These are phyloP conservation scores for Fraxinus ornus DNA, from an alignment of 305 asterid species.

Conservation along the genomic window DNA sequence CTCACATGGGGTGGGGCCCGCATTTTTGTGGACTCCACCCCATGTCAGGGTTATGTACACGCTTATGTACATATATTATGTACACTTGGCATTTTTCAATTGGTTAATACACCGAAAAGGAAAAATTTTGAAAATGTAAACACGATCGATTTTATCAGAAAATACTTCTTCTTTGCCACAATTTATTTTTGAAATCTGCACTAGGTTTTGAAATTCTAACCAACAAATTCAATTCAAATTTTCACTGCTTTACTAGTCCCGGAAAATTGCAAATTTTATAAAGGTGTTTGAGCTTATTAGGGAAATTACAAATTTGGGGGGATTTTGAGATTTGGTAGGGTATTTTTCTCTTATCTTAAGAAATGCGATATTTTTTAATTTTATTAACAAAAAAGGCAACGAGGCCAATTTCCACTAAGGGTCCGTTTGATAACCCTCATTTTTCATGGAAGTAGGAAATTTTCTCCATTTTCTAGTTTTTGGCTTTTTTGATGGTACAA, in stretches of 20 bases:
- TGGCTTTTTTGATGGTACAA: too few species aligned
- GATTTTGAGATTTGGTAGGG: background rate
- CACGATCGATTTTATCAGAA: too few species aligned
- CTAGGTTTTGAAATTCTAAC: background rate
- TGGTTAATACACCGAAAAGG: background rate
- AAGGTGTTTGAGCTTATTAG: background rate
- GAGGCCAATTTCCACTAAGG: background rate
- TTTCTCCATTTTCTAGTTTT: too few species aligned
- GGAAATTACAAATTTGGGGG: background rate
- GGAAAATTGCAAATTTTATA: background rate
- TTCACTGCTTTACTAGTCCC: background rate
- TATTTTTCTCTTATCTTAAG: background rate
- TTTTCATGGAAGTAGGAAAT: too few species aligned
- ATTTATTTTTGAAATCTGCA: background rate
- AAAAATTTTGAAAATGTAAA: background rate
- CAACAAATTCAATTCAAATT: too few species aligned
- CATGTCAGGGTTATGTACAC: too few species aligned
- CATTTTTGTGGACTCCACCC: too few species aligned
- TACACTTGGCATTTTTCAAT: too few species aligned
- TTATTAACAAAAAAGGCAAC: background rate
- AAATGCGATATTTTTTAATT: background rate
- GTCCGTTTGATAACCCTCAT: too few species aligned
- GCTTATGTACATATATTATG: too few species aligned
- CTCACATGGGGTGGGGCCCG: too few species aligned
- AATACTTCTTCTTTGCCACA: background rate